A percentile compares a stretch with the other conserved stretches of the same genome.
These are phyloP conservation scores for Phytophthora crassamura DNA, from an alignment of 352 stramenopile species.

Conservation along the genomic window DNA sequence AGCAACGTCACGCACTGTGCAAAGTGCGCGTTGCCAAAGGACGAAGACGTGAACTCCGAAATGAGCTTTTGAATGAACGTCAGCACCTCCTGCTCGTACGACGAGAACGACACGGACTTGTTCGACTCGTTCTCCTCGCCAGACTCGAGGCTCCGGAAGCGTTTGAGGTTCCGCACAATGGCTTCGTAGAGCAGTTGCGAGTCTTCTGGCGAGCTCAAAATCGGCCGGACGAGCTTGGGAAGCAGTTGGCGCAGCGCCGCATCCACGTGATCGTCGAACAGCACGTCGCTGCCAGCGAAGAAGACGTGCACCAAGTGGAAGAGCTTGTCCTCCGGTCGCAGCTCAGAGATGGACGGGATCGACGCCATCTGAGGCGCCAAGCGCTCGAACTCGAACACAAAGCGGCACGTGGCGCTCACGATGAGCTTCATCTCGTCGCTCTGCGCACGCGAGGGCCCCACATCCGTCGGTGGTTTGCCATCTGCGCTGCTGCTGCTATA, in stretches of 20 bases:
- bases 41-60: constrained; percentile 70
- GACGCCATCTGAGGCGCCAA: constrained; percentile 27
- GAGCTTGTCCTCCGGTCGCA: constrained; percentile 71
- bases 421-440: constrained; percentile 79
- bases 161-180: constrained; percentile 57
- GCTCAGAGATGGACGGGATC: constrained; percentile 26
- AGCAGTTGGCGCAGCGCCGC: constrained; percentile 57
- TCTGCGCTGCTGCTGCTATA: constrained; percentile 37
- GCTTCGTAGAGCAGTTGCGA: constrained; percentile 49
- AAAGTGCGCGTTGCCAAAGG: constrained; percentile 74
- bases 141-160: constrained; percentile 54
- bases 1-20: constrained; percentile 70
- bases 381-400: constrained; percentile 64
- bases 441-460: constrained; percentile 51
- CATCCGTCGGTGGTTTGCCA: constrained; percentile 19
- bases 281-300: constrained; percentile 71
- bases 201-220: constrained; percentile 34
- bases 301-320: constrained; percentile 82
- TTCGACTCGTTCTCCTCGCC: constrained; percentile 13
- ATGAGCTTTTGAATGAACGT: constrained; percentile 74
- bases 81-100: constrained; percentile 60
- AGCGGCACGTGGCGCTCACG: constrained; percentile 69
- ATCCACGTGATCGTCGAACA: constrained; percentile 76
- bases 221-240: constrained; percentile 46
- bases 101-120: constrained; percentile 43